Evolutionary conservation across 352 stramenopile species (phyloP).

Genomic region (Pythium pyrilobum): DNA sequence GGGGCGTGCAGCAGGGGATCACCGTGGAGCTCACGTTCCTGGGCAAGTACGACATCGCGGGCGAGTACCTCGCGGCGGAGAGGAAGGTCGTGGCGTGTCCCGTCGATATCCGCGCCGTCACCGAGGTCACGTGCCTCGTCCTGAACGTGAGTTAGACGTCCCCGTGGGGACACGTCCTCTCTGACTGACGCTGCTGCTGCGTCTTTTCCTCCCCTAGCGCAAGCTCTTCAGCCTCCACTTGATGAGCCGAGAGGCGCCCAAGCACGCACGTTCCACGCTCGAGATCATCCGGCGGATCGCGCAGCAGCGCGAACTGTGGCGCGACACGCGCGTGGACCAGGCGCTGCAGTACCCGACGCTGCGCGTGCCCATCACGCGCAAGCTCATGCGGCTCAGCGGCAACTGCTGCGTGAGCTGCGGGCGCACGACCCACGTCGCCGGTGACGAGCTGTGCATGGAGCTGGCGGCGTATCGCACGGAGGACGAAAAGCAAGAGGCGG

Average conservation of each 20-base stretch:
- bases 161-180: neutral
- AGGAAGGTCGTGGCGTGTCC: slow-evolving; percentile 64
- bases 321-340: slow-evolving; percentile 70
- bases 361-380: slow-evolving; percentile 69
- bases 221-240: slow-evolving; percentile 79
- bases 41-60: slow-evolving; percentile 74
- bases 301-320: slow-evolving; percentile 56
- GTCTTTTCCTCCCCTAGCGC: slow-evolving; percentile 23
- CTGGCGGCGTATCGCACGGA: slow-evolving; percentile 61
- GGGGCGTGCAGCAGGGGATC: slow-evolving; percentile 52
- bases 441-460: slow-evolving; percentile 80
- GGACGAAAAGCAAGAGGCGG: slow-evolving; percentile 43
- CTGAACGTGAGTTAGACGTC: slow-evolving; percentile 40
- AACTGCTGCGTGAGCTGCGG: slow-evolving; percentile 78
- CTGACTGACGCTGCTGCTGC: neutral
- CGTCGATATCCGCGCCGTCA: slow-evolving; percentile 68
- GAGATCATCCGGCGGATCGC: slow-evolving; percentile 53
- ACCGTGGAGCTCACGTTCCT: slow-evolving; percentile 74
- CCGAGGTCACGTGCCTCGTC: slow-evolving; percentile 68
- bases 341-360: slow-evolving; percentile 62
- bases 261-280: too few species aligned
- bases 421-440: slow-evolving; percentile 57
- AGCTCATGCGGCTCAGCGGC: slow-evolving; percentile 79
- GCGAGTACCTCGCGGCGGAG: slow-evolving; percentile 70
- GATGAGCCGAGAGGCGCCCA: slow-evolving; percentile 51